Conservation (phyloP, 108 stramenopile species). For the Poteriospumella lacustris region DNA sequence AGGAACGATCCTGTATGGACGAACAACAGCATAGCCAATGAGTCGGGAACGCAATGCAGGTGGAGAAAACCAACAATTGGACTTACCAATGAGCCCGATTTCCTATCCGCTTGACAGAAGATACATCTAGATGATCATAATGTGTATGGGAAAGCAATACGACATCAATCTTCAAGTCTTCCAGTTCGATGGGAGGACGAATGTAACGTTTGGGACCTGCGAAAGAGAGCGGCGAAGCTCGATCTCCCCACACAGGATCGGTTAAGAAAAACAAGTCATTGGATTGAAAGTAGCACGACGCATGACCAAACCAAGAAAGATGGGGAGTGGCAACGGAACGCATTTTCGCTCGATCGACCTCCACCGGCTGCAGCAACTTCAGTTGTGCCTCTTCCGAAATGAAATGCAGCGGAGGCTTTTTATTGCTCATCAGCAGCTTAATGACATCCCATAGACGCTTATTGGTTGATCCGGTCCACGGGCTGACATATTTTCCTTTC, state of each 20-base stretch:
- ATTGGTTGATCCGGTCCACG: neutral
- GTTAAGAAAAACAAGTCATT: constrained; percentile 48
- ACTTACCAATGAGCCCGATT: constrained; percentile 36
- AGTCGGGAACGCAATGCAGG: neutral
- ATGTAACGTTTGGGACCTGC: constrained; percentile 41
- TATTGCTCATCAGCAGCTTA: neutral
- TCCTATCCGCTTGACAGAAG: constrained; percentile 34
- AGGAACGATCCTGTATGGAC: constrained; percentile 63
- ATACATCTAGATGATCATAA: constrained; percentile 51
- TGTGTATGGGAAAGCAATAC: constrained; percentile 53
- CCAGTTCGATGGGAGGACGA: constrained; percentile 29
- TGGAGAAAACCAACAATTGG: neutral
- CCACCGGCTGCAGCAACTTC: neutral
- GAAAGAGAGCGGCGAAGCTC: constrained; percentile 33
- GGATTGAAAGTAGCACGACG: constrained; percentile 39
- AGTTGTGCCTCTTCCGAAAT: neutral
- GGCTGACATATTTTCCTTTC: neutral
- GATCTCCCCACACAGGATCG: constrained; percentile 45
- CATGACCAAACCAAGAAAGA: constrained; percentile 51
- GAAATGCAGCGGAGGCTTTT: neutral
- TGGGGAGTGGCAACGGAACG: neutral
- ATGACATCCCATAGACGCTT: neutral
- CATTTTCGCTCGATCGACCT: neutral
- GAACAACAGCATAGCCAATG: neutral
- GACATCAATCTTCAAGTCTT: constrained; percentile 43